phyloP scores from a whole-genome alignment of 2,329 filamentous ascomycete genomes.

The Fusarium verticillioides region DNA sequence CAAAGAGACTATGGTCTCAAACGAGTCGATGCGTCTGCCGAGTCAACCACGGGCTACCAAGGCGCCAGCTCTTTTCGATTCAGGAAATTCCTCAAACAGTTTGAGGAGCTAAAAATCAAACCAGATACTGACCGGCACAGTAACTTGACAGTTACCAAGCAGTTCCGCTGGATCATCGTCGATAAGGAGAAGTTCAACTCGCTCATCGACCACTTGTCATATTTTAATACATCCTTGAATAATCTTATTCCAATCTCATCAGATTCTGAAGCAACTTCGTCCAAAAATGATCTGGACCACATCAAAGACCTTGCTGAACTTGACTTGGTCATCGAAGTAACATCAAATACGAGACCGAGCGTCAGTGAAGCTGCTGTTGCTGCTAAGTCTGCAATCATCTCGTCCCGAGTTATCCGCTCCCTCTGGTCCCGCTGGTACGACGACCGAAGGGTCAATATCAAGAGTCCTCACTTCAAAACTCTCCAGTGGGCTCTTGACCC shows the following conservation, averaged over 20 bases:
- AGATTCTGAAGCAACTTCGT: no score
- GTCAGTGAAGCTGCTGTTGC: neutral
- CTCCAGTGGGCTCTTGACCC: neutral
- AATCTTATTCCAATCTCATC: neutral
- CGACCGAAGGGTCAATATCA: neutral
- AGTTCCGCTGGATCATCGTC: neutral
- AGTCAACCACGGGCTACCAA: no score
- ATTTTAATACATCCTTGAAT: neutral
- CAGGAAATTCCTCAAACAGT: neutral
- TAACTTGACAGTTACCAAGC: neutral
- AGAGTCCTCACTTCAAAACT: neutral
- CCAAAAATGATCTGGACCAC: neutral
- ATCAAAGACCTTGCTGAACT: neutral
- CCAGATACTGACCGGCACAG: no score
- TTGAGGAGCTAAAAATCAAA: neutral
- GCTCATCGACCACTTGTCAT: neutral
- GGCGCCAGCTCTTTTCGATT: neutral
- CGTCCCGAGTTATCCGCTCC: rapidly evolving
- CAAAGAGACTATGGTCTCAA: neutral
- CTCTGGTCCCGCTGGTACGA: neutral
- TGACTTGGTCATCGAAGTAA: neutral
- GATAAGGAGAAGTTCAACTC: neutral
- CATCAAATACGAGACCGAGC: neutral
- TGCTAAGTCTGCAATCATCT: neutral
- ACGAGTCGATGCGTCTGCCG: no score